Percentiles rank a stretch among this genome's conserved stretches.
phyloP scores from a whole-genome alignment of 176 grass and related monocot genomes.

The Lolium perenne region DNA sequence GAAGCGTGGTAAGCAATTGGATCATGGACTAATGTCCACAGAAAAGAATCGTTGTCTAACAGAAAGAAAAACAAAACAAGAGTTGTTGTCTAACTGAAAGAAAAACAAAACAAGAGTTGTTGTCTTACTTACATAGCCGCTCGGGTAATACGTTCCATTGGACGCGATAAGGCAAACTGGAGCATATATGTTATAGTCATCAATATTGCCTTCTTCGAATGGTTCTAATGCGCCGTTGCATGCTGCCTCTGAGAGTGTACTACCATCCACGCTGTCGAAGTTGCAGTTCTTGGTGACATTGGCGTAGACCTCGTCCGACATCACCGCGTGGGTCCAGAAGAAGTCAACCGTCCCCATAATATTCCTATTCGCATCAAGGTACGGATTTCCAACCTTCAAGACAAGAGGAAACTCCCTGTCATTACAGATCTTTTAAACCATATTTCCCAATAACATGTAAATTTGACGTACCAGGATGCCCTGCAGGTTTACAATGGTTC shows the following conservation, averaged over 20 bases:
- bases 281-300: conserved; percentile 44
- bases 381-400: conserved; percentile 50
- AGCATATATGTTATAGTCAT: conserved; percentile 50
- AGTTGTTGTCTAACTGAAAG: too few relatives aligned
- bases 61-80: too few relatives aligned
- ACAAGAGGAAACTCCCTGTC: background rate
- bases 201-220: background rate
- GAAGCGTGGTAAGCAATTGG: background rate
- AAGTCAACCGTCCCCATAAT: background rate
- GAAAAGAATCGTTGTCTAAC: background rate
- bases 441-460: background rate
- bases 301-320: conserved; percentile 42
- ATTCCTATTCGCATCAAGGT: conserved; percentile 28
- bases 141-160: conserved; percentile 35
- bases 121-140: conserved; percentile 41
- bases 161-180: conserved; percentile 31
- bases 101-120: background rate
- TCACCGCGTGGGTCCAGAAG: conserved; percentile 50
- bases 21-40: background rate
- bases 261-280: background rate
- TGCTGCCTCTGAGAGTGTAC: background rate
- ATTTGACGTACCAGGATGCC: conserved; percentile 45
- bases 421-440: too few relatives aligned
- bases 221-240: background rate
- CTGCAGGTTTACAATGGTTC: conserved; percentile 39